Percentiles rank a stretch among this genome's conserved stretches.
Evolutionary conservation across 208 protist species (phyloP).

Genomic region (Crithidia mellificae): DNA sequence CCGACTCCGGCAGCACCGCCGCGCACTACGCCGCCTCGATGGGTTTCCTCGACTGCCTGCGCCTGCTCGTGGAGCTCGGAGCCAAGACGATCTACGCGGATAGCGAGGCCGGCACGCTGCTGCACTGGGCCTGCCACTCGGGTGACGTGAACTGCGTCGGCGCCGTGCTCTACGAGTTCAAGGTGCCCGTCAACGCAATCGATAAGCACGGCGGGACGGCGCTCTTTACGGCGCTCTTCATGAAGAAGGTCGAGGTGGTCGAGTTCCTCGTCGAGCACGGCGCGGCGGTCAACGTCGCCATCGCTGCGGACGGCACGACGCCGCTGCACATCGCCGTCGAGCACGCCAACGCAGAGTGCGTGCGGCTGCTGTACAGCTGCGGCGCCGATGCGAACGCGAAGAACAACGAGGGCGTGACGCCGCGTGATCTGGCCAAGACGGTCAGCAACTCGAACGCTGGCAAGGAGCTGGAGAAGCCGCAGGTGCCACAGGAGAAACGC

Average conservation of each 20-base stretch:
- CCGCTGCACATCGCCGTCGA: constrained; percentile 89
- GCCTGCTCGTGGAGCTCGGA: constrained; percentile 63
- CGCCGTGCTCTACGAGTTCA: constrained; percentile 78
- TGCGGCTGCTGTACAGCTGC: constrained; percentile 66
- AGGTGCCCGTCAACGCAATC: constrained; percentile 64
- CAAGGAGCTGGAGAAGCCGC: constrained; percentile 74
- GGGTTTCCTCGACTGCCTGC: constrained; percentile 71
- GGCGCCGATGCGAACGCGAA: constrained; percentile 61
- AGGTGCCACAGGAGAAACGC: constrained; percentile 46
- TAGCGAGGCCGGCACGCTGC: constrained; percentile 71
- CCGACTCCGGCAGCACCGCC: constrained; percentile 61
- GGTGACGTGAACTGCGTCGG: constrained; percentile 74
- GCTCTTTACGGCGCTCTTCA: constrained; percentile 85
- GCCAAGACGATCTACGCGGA: constrained; percentile 45
- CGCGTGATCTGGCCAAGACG: constrained; percentile 53
- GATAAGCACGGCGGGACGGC: constrained; percentile 85
- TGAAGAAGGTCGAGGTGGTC: constrained; percentile 73
- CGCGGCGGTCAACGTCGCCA: constrained; percentile 54
- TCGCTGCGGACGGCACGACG: constrained; percentile 71
- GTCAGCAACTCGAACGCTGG: constrained; percentile 43
- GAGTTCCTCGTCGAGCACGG: constrained; percentile 90
- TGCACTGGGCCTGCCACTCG: constrained; percentile 90
- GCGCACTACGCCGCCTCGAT: constrained; percentile 83
- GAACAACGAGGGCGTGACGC: constrained; percentile 69
- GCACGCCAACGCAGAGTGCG: constrained; percentile 66